A percentile compares a stretch with the other conserved stretches of the same genome.
Conservation (phyloP, 1,284 basidiomycete species). For the Cystobasidium sp. region DNA sequence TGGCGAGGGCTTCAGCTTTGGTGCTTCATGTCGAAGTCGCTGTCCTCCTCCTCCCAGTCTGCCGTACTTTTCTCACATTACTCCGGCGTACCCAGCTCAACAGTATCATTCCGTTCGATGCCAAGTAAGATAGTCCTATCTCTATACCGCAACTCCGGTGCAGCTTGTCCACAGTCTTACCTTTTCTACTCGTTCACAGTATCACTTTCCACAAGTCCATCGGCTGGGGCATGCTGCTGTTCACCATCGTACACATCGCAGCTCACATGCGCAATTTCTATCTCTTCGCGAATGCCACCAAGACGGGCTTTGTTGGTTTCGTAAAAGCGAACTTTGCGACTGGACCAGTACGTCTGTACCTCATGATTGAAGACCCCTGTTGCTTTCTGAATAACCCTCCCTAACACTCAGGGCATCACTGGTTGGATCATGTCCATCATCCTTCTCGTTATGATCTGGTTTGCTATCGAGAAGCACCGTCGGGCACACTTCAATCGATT, state of each 20-base stretch:
- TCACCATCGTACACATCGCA: slow-evolving; percentile 70
- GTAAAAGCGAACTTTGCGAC: slow-evolving; percentile 76
- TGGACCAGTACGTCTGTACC: slow-evolving; percentile 20
- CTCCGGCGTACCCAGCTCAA: slow-evolving; percentile 80
- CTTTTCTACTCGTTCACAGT: slow-evolving; percentile 28
- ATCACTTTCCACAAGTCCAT: slow-evolving; percentile 79
- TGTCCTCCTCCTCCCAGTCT: slow-evolving; percentile 87
- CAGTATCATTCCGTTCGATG: slow-evolving; percentile 69
- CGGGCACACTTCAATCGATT: slow-evolving; percentile 72
- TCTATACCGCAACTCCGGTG: too few species aligned
- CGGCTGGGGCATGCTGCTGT: slow-evolving; percentile 80
- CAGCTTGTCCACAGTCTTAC: neutral
- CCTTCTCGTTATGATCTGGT: slow-evolving; percentile 77
- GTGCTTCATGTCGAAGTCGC: slow-evolving; percentile 84
- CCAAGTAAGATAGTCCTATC: slow-evolving; percentile 10
- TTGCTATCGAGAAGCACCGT: slow-evolving; percentile 75
- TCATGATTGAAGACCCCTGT: neutral
- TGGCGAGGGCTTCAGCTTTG: slow-evolving; percentile 80
- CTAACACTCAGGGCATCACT: slow-evolving; percentile 70
- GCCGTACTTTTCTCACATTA: slow-evolving; percentile 84
- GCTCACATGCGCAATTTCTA: slow-evolving; percentile 77
- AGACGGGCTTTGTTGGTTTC: slow-evolving; percentile 68
- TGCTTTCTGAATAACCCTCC: neutral
- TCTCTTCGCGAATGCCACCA: slow-evolving; percentile 56
- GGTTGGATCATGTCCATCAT: slow-evolving; percentile 85